Evolutionary conservation across 1,284 basidiomycete species (phyloP).

Genomic region (Puccinia triticina): DNA sequence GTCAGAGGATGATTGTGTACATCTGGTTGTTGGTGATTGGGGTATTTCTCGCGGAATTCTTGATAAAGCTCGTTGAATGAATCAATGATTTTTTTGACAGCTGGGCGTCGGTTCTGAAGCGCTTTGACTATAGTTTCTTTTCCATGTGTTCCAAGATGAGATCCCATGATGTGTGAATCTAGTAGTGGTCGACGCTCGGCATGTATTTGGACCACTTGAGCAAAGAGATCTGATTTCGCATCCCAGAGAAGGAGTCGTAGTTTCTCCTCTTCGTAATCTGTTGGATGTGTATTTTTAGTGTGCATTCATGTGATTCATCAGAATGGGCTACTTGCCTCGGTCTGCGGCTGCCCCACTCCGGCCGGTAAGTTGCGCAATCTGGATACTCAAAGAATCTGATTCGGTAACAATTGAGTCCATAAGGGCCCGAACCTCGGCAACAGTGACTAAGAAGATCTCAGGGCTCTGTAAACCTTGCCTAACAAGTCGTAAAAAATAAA

Average conservation of each 20-base stretch:
- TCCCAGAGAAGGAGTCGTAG: neutral
- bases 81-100: neutral
- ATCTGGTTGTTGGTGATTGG: neutral
- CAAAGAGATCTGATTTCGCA: neutral
- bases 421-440: too few species aligned
- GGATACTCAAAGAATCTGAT: too few species aligned
- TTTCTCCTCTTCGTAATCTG: neutral
- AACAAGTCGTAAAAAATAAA: too few species aligned
- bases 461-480: too few species aligned
- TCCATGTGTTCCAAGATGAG: neutral
- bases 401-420: too few species aligned
- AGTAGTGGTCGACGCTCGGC: neutral
- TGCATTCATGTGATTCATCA: too few species aligned
- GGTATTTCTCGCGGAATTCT: neutral
- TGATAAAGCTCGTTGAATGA: neutral
- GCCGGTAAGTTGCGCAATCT: too few species aligned
- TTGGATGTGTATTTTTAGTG: too few species aligned
- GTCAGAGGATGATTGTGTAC: neutral
- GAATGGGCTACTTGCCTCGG: too few species aligned
- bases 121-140: neutral
- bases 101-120: neutral
- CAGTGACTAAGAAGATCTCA: too few species aligned
- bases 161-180: neutral
- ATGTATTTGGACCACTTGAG: neutral
- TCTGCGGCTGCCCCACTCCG: too few species aligned